Conservation (phyloP, 352 stramenopile species). For the Pilasporangium apinafurcum region DNA sequence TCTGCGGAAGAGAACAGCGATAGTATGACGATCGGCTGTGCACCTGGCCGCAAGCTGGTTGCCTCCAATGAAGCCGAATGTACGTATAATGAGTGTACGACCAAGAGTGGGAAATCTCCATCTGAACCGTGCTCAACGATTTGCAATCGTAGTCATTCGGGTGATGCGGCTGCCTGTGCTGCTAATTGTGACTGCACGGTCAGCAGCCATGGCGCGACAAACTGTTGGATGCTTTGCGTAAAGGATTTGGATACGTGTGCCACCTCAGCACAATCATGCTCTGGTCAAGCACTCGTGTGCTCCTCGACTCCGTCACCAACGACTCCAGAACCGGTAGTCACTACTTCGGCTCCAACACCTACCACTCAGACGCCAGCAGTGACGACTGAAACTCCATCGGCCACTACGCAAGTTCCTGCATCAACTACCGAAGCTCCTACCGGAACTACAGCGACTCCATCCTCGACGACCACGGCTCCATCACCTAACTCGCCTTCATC, state of each 20-base stretch:
- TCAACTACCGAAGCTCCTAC: too few relatives aligned
- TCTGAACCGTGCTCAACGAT: slow-evolving; percentile 20
- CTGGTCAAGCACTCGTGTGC: slow-evolving; percentile 22
- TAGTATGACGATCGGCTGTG: slow-evolving; percentile 25
- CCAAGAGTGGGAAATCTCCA: slow-evolving; percentile 17
- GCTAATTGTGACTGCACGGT: slow-evolving; percentile 17
- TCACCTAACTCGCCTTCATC: too few relatives aligned
- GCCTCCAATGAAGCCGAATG: slow-evolving; percentile 25
- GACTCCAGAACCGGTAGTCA: too few relatives aligned
- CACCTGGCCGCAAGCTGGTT: slow-evolving; percentile 24
- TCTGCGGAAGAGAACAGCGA: too few relatives aligned
- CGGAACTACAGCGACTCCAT: too few relatives aligned
- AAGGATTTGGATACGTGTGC: slow-evolving; percentile 25
- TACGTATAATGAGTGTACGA: slow-evolving; percentile 17
- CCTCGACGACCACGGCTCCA: too few relatives aligned
- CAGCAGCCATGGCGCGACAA: slow-evolving; percentile 16
- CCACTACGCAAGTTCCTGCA: too few relatives aligned
- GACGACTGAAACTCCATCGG: too few relatives aligned
- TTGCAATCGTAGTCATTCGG: slow-evolving; percentile 32
- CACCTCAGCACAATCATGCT: slow-evolving; percentile 22
- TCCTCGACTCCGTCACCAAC: too few relatives aligned
- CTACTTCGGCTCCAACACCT: too few relatives aligned
- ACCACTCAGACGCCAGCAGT: too few relatives aligned
- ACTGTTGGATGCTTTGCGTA: slow-evolving; percentile 59
- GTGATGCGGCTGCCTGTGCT: slow-evolving; percentile 12